Evolutionary conservation across 768 basidiomycete genomes (phyloP), one percentile per base, ranked within the genome.

Genomic region (Mycena maculata): DNA sequence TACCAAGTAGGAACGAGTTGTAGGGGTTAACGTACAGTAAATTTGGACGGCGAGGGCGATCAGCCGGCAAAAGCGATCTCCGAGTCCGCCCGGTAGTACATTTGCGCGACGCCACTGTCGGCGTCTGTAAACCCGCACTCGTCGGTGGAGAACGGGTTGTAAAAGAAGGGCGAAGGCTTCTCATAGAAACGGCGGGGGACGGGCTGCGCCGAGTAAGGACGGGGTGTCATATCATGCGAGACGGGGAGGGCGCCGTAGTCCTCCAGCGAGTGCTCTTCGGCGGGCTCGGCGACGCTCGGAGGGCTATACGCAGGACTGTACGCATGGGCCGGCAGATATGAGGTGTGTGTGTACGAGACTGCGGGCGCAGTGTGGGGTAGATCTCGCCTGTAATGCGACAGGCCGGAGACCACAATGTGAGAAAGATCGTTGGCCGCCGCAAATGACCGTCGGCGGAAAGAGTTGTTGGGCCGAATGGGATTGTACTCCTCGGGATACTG

Each of bases 201-300:
- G 18, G 76, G 60, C 54, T 77, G 76, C 5, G 73, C 75, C 18
- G 75, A 70, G 57, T 72, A 76, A 23, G 76, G 68, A n/a, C 75
- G 75, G 10, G 76, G 72, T n/a, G 65, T 69, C 42, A 74, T 57
- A 31, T 72, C 71, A 38, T 76, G 76, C 20, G 76, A 69, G n/a
- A 74, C 69, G n/a, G 69, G 67, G 9, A 70, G 42, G 11, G 71
- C 68, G 31, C 68, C 71, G 28, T 74, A 76, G 42, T 75, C 67
- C 22, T 72, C 71, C 50, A 73, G 36, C 7, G 66, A 55, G 22
- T 65, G 38, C 31, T 64, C 55, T 15, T 60, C 67, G n/a, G 36
- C 28, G 15, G 39, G 56, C 47, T 53, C 10, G 4, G 60, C 58
- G 25, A 62, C 62, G 22, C 22, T 41, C 25, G 65, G 27, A 47